These are phyloP conservation scores for Diphasiastrum complanatum DNA, from an alignment of 83 land plant genomes.

Conservation along the genomic window DNA sequence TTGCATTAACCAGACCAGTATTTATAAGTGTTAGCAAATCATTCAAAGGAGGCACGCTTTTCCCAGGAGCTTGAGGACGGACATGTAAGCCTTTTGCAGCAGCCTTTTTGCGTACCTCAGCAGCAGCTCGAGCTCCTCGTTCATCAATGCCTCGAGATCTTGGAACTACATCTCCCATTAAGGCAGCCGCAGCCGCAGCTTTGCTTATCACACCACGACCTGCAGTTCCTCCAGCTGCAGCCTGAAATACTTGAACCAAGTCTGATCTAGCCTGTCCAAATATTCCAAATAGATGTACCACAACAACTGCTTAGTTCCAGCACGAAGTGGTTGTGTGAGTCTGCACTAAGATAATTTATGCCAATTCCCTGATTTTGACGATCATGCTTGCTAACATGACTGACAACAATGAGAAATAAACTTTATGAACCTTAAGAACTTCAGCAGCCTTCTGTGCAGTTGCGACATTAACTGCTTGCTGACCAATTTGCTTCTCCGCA, in stretches of 20 bases:
- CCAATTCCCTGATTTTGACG: not conserved
- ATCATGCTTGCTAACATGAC: not conserved
- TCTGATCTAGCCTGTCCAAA: constrained; percentile 62
- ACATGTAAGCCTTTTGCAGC: constrained; percentile 77
- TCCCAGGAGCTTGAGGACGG: constrained; percentile 39
- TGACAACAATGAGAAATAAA: not conserved
- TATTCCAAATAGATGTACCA: not conserved
- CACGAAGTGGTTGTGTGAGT: not conserved
- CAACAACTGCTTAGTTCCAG: not conserved
- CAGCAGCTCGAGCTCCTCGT: constrained; percentile 88
- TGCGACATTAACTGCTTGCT: constrained; percentile 51
- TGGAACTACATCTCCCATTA: constrained; percentile 48
- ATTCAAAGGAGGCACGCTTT: constrained; percentile 18
- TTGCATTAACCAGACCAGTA: constrained; percentile 19
- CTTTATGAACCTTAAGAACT: constrained; percentile 61
- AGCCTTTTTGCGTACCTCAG: constrained; percentile 87
- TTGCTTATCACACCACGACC: constrained; percentile 41
- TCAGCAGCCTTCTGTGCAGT: constrained; percentile 86
- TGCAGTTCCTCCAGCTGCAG: constrained; percentile 53
- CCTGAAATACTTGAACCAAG: constrained; percentile 77
- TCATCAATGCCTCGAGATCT: constrained; percentile 87
- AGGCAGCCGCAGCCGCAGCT: constrained; percentile 50
- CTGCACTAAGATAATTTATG: not conserved
- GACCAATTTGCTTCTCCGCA: constrained; percentile 84
- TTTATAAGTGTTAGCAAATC: constrained; percentile 23